These are phyloP conservation scores for Myrica gale DNA, from an alignment of 306 rosid genomes.

Conservation along the genomic window DNA sequence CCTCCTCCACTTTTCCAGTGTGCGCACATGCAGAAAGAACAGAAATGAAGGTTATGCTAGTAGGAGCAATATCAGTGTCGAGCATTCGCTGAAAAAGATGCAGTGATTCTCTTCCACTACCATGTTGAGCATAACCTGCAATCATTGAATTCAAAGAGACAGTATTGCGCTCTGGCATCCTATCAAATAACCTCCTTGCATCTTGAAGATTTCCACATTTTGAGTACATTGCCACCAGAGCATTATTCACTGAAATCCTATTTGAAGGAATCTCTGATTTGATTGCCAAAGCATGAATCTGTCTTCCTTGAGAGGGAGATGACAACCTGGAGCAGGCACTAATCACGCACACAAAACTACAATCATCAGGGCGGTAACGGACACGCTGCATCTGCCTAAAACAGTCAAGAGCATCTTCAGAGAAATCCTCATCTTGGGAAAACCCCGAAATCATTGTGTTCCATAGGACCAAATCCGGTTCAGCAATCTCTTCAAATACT, in stretches of 20 bases:
- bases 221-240: conserved; percentile 77
- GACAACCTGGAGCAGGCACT: conserved; percentile 82
- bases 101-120: conserved; percentile 57
- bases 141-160: conserved; percentile 73
- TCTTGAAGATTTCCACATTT: conserved; percentile 74
- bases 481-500: conserved; percentile 62
- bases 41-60: conserved; percentile 65
- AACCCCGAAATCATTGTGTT: conserved; percentile 87
- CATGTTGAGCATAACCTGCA: conserved; percentile 78
- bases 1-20: conserved; percentile 75
- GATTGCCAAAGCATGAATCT: conserved; percentile 66
- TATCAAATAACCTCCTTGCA: conserved; percentile 66
- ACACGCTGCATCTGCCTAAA: conserved; percentile 58
- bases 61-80: conserved; percentile 46
- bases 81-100: conserved; percentile 67
- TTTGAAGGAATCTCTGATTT: conserved; percentile 70
- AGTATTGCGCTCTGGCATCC: conserved; percentile 61
- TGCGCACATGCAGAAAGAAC: conserved; percentile 77
- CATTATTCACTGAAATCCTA: conserved; percentile 68
- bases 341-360: conserved; percentile 65
- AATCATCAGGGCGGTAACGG: conserved; percentile 67
- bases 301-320: conserved; percentile 69
- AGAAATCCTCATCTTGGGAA: conserved; percentile 62
- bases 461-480: conserved; percentile 80
- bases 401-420: conserved; percentile 57